These are phyloP conservation scores for Colletotrichum tropicale DNA, from an alignment of 2,329 filamentous ascomycete genomes.

Conservation along the genomic window DNA sequence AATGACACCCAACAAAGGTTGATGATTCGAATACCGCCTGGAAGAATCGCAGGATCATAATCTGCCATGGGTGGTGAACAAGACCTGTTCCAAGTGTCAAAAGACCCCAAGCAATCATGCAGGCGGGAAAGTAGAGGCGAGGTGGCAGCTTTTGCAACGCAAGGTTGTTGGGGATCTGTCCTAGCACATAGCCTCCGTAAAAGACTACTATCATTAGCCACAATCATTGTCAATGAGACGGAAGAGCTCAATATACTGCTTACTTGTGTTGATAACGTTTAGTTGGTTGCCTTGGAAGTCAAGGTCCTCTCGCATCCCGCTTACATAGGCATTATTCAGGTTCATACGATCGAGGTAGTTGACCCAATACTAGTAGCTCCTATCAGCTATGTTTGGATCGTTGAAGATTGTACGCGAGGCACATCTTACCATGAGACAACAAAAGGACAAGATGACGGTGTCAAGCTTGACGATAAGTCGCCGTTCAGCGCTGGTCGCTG, in stretches of 20 bases:
- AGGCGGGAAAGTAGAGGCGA: not conserved
- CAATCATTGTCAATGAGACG: not conserved
- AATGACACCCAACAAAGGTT: not conserved
- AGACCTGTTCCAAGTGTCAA: not conserved
- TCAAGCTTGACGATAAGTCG: not conserved
- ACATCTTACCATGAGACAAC: not conserved
- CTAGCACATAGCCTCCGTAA: not conserved
- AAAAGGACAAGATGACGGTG: not conserved
- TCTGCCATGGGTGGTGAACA: not conserved
- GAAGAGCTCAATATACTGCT: not conserved
- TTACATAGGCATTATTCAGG: not conserved
- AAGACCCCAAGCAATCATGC: not conserved
- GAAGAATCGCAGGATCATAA: not conserved
- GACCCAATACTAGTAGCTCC: not conserved
- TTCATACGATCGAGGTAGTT: not conserved
- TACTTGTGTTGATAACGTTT: not conserved
- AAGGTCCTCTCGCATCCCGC: not conserved
- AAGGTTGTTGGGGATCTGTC: not conserved
- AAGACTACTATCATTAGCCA: not conserved
- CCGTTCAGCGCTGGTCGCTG: not conserved
- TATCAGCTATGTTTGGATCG: not conserved
- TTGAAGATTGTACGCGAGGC: not conserved
- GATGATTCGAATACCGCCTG: not conserved
- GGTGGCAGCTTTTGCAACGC: not conserved
- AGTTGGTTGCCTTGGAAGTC: not conserved